Percentiles rank a stretch among this genome's conserved stretches.
phyloP scores from a whole-genome alignment of 768 basidiomycete species.

The Gloeostereum incarnatum region DNA sequence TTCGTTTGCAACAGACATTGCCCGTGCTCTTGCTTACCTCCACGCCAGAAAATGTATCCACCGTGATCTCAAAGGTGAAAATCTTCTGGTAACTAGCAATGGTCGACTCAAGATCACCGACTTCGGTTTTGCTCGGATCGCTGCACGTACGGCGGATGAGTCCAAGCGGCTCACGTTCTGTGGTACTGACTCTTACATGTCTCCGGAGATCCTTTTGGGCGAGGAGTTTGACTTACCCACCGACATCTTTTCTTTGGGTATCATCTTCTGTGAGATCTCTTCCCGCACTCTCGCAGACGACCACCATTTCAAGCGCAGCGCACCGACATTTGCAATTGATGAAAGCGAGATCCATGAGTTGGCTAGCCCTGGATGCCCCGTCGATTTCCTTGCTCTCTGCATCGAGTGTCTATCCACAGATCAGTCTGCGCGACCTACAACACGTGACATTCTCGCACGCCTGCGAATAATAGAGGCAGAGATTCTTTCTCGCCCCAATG shows the following conservation, averaged over 20 bases:
- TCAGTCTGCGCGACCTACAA: conserved; percentile 64
- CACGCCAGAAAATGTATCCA: conserved; percentile 89
- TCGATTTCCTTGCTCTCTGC: conserved; percentile 66
- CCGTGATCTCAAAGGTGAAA: conserved; percentile 95
- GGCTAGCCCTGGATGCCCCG: conserved; percentile 70
- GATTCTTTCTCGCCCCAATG: conserved; percentile 57
- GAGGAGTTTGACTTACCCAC: conserved; percentile 90
- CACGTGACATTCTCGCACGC: conserved; percentile 68
- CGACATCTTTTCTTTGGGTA: conserved; percentile 89
- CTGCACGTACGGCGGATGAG: conserved; percentile 87
- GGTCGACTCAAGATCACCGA: conserved; percentile 97
- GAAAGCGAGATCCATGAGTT: conserved; percentile 56
- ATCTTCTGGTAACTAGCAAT: conserved; percentile 90
- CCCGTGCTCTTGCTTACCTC: conserved; percentile 93
- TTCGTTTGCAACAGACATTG: conserved; percentile 91
- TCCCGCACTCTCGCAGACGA: conserved; percentile 83
- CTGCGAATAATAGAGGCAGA: conserved; percentile 79
- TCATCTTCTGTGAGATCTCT: conserved; percentile 90
- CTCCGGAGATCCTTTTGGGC: conserved; percentile 88
- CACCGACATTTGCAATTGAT: conserved; percentile 78
- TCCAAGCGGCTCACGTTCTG: conserved; percentile 77
- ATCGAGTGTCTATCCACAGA: conserved; percentile 67
- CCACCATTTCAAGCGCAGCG: conserved; percentile 60
- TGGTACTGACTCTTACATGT: conserved; percentile 95
- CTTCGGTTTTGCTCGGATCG: conserved; percentile 95